A percentile compares a stretch with the other conserved stretches of the same genome.
Conservation (phyloP, 2,329 filamentous ascomycete species). For the Graphium sp. region DNA sequence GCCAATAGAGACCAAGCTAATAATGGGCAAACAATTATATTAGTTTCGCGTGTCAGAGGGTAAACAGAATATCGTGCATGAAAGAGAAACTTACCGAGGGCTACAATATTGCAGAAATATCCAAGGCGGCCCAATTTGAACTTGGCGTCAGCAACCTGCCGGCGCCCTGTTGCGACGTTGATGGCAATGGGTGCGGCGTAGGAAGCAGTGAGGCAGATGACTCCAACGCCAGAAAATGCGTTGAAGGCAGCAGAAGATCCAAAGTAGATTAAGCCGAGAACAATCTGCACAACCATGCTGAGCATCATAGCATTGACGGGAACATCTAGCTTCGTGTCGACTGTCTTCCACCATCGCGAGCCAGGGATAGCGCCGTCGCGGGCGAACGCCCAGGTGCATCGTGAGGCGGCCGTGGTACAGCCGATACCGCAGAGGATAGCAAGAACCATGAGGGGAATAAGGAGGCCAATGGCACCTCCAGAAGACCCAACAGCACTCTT, state of each 20-base stretch:
- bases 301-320: constrained; percentile 60
- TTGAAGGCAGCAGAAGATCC: constrained; percentile 55
- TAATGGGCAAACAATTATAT: neutral
- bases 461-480: constrained; percentile 43
- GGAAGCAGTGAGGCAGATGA: constrained; percentile 51
- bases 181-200: constrained; percentile 53
- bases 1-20: constrained; percentile 50
- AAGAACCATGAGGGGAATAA: constrained; percentile 48
- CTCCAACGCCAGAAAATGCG: constrained; percentile 53
- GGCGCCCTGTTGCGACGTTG: constrained; percentile 42
- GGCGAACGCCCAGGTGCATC: constrained; percentile 53
- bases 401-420: constrained; percentile 52
- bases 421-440: constrained; percentile 51
- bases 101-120: constrained; percentile 42
- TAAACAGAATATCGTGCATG: neutral
- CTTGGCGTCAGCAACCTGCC: constrained; percentile 34
- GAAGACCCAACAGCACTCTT: constrained; percentile 42
- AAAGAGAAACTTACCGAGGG: constrained; percentile 33
- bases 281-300: constrained; percentile 45
- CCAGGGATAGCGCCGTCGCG: constrained; percentile 55
- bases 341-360: constrained; percentile 39
- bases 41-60: too few relatives aligned
- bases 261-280: constrained; percentile 52
- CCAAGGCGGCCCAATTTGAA: constrained; percentile 49
- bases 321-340: constrained; percentile 45